Conservation (phyloP, 2,329 filamentous ascomycete species). For the Endothia cerciana region DNA sequence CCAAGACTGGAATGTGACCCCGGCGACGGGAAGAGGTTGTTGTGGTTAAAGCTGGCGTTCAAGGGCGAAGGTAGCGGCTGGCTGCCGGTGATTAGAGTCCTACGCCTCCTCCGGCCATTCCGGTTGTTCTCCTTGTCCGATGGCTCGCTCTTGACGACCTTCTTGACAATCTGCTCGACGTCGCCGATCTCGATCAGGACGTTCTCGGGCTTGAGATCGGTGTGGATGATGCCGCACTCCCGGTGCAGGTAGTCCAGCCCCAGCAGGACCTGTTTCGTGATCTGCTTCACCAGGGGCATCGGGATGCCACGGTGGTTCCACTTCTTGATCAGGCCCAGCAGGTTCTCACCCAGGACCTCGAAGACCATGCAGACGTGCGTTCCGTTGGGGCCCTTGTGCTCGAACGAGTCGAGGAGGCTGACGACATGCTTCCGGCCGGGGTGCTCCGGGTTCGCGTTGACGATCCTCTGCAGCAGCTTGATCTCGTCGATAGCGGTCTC, state of each 20-base stretch:
- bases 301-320: slow-evolving; percentile 98
- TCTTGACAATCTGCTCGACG: slow-evolving; percentile 97
- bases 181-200: slow-evolving; percentile 98
- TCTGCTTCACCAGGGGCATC: slow-evolving; percentile 95
- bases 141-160: slow-evolving; percentile 82
- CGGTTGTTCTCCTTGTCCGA: slow-evolving; percentile 83
- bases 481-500: slow-evolving; percentile 99
- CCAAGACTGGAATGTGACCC: slow-evolving; percentile 77
- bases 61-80: slow-evolving; percentile 94
- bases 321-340: slow-evolving; percentile 93
- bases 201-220: slow-evolving; percentile 96
- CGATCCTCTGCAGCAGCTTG: slow-evolving; percentile 95
- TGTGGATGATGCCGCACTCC: slow-evolving; percentile 98
- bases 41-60: slow-evolving; percentile 85
- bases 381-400: slow-evolving; percentile 95
- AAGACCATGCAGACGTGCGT: slow-evolving; percentile 99
- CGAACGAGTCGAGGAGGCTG: slow-evolving; percentile 93
- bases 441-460: slow-evolving; percentile 91
- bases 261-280: slow-evolving; percentile 95
- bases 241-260: slow-evolving; percentile 95
- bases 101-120: slow-evolving; percentile 84
- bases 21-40: slow-evolving; percentile 69
- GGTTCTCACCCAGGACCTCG: slow-evolving; percentile 93
- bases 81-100: slow-evolving; percentile 95
- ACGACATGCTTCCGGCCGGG: slow-evolving; percentile 95